Evolutionary conservation across 2,329 filamentous ascomycete species (phyloP), one percentile per base, ranked within the genome.

Genomic region (Stromatinia cepivora): DNA sequence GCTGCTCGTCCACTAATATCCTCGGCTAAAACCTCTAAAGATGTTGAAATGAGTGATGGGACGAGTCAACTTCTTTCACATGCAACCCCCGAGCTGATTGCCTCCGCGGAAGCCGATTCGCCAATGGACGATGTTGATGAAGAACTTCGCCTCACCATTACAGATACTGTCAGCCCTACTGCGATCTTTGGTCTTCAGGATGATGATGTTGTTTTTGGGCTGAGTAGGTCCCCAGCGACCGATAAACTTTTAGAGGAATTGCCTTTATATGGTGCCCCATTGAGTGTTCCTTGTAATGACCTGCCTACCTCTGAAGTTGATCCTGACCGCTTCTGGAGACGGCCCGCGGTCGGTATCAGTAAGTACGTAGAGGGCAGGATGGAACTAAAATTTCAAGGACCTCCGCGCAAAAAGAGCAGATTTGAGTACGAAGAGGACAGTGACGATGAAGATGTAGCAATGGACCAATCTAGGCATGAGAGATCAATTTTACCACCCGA

Each of bases 291-390:
- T 1, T 85, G 84, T 63, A 82, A 84, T n/a, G 86, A 89, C 69
- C 78, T 88, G 22, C 83, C 82, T 2, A 82, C 81, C 2, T 85
- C 87, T 10, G 86, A 90, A 65, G 81, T 84, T 69, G 86, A 90
- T 66, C 88, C 90, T 0, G 92, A 94, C 80, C 85, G 88, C 28
- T 83, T 83, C 48, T 94, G 92, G 92, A 90, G 87, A 77, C 87
- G 88, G 6, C 88, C 91, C n/a, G 89, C 93, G 53, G 82, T 96
- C 22, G 91, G 93, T 2, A 85, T 97, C 3, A 97, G 92, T 76
- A 97, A 94, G 78, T 97, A 91, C 78, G 90, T 94, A 0, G 89
- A 92, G 70, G 92, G 92, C 11, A 91, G 92, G 73, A 89, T 98
- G 79, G 87, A 89, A 36, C 85, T 96, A 25, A 84, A 85, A 17